phyloP scores from a whole-genome alignment of 1,139 yeast species.

The Pichia terricola region DNA sequence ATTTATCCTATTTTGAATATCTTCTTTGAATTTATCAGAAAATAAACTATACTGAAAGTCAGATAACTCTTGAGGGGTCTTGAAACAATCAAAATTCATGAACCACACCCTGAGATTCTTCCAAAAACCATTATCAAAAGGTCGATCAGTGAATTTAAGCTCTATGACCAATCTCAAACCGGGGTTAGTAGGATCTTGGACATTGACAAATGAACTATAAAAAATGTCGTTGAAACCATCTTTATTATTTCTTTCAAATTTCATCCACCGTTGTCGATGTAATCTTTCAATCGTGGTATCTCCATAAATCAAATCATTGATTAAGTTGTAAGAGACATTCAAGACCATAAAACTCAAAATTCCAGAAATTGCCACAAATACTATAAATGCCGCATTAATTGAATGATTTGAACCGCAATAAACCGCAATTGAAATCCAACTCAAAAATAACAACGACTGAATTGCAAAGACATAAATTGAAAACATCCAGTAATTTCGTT shows the following conservation, averaged over 20 bases:
- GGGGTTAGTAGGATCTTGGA: slow-evolving; percentile 14
- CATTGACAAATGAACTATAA: slow-evolving; percentile 18
- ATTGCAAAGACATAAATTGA: slow-evolving; percentile 37
- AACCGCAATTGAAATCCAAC: slow-evolving; percentile 3
- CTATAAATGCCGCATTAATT: slow-evolving; percentile 9
- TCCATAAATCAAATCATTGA: slow-evolving; percentile 3
- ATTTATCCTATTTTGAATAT: slow-evolving; percentile 10
- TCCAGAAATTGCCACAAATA: slow-evolving; percentile 3
- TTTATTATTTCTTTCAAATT: slow-evolving; percentile 1
- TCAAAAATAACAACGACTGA: slow-evolving; percentile 26
- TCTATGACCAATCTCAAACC: slow-evolving; percentile 18
- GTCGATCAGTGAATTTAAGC: slow-evolving; percentile 17
- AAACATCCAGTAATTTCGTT: slow-evolving; percentile 42
- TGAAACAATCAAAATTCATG: slow-evolving; percentile 1
- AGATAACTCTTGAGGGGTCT: slow-evolving; percentile 16
- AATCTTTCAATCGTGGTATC: slow-evolving; percentile 12
- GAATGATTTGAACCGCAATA: slow-evolving; percentile 24
- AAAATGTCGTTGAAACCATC: slow-evolving; percentile 4
- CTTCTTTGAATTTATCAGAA: slow-evolving; percentile 13
- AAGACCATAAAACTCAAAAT: slow-evolving; percentile 2
- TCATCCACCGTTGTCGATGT: slow-evolving; percentile 9
- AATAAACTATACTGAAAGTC: slow-evolving; percentile 14
- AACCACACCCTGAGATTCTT: slow-evolving; percentile 18
- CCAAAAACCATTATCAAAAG: slow-evolving; percentile 22
- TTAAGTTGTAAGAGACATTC: slow-evolving; percentile 1